Conservation (phyloP, 2,329 filamentous ascomycete genomes). For the Didymellaceae sp. region DNA sequence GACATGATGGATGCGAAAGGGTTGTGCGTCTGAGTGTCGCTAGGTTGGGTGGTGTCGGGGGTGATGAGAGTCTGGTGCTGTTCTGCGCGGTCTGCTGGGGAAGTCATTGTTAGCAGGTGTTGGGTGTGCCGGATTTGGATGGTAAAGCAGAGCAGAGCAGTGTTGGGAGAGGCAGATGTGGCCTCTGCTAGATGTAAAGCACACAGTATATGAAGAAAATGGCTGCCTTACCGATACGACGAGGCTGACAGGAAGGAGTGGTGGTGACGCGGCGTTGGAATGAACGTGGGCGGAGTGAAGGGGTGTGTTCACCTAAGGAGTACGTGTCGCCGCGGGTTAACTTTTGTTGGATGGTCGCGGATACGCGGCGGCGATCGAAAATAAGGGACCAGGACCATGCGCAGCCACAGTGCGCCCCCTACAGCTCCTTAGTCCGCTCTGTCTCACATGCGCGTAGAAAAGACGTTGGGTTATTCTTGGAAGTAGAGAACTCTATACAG, state of each 20-base stretch:
- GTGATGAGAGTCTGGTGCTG: slow-evolving; percentile 36
- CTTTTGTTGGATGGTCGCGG: slow-evolving; percentile 6
- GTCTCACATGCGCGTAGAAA: slow-evolving; percentile 7
- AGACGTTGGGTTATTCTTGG: slow-evolving; percentile 5
- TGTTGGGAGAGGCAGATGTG: slow-evolving; percentile 34
- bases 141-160: not conserved
- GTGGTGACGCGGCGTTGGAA: slow-evolving; percentile 34
- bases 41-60: slow-evolving; percentile 24
- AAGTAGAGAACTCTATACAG: not conserved
- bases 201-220: slow-evolving; percentile 22
- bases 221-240: slow-evolving; percentile 37
- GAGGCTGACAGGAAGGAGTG: slow-evolving; percentile 11
- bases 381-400: slow-evolving; percentile 9
- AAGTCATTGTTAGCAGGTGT: slow-evolving; percentile 37
- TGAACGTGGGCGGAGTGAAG: slow-evolving; percentile 20
- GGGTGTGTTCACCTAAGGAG: slow-evolving; percentile 9
- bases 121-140: slow-evolving; percentile 11
- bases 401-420: slow-evolving; percentile 14
- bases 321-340: slow-evolving; percentile 14
- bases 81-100: slow-evolving; percentile 36
- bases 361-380: slow-evolving; percentile 11
- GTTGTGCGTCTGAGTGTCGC: slow-evolving; percentile 11
- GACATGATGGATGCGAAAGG: slow-evolving; percentile 64
- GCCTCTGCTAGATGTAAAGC: slow-evolving; percentile 25
- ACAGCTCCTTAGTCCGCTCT: slow-evolving; percentile 6